These are phyloP conservation scores for Tulasnella sp. DNA, from an alignment of 768 basidiomycete species.

Conservation along the genomic window DNA sequence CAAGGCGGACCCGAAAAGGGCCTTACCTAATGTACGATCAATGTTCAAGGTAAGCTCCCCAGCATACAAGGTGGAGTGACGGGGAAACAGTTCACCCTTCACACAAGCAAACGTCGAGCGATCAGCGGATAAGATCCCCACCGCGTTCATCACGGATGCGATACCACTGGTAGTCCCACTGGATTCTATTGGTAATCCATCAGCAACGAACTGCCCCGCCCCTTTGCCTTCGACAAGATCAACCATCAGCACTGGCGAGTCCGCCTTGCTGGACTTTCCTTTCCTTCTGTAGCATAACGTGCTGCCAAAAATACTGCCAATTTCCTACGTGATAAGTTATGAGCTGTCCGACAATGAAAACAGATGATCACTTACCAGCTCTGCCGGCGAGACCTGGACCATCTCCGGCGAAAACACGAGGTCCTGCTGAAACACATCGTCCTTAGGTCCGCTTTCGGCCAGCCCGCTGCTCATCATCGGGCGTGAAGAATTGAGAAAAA, in stretches of 20 bases:
- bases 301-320: background rate
- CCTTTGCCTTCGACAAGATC: background rate
- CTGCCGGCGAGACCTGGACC: background rate
- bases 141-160: background rate
- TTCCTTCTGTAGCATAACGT: constrained; percentile 1
- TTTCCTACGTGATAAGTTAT: background rate
- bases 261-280: background rate
- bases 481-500: no score
- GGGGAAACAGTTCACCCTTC: background rate
- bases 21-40: background rate
- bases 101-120: background rate
- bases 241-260: background rate
- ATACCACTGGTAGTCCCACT: no score
- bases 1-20: constrained; percentile 10
- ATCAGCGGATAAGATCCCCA: background rate
- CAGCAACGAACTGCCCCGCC: background rate
- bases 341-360: background rate
- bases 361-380: background rate
- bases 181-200: background rate
- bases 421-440: background rate
- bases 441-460: no score
- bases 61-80: background rate
- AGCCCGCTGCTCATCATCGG: no score
- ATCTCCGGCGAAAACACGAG: constrained; percentile 7
- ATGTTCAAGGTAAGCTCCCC: background rate